Conservation (phyloP, 192 early-diverging fungal genomes). For the Rhizophlyctis rosea region DNA sequence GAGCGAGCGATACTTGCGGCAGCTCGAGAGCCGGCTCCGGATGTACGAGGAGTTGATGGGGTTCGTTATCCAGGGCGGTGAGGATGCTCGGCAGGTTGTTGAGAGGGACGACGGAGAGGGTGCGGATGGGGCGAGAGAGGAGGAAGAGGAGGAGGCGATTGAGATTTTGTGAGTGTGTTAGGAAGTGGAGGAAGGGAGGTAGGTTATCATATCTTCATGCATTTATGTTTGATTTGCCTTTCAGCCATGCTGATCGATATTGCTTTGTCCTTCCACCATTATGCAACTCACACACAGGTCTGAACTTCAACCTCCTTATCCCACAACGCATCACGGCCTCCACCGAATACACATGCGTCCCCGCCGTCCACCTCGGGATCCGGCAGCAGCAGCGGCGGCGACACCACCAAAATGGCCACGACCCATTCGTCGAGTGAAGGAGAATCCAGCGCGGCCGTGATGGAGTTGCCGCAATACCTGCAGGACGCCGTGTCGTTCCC, state of each 20-base stretch:
- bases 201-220: background rate
- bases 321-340: constrained; percentile 12
- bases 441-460: too few relatives aligned
- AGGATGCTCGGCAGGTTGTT: constrained; percentile 21
- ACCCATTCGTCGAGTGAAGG: too few relatives aligned
- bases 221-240: background rate
- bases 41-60: constrained; percentile 39
- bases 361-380: background rate
- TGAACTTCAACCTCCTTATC: constrained; percentile 28
- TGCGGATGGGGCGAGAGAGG: constrained; percentile 7
- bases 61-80: constrained; percentile 32
- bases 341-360: constrained; percentile 16
- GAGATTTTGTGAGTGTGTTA: constrained; percentile 23
- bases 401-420: constrained; percentile 6
- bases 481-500: constrained; percentile 30
- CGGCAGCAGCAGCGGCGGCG: constrained; percentile 7
- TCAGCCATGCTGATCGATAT: too few relatives aligned
- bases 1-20: constrained; percentile 31
- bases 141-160: constrained; percentile 16
- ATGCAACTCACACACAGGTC: too few relatives aligned
- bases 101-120: constrained; percentile 15
- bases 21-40: constrained; percentile 35
- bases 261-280: background rate
- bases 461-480: constrained; percentile 29
- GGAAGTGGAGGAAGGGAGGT: constrained; percentile 33